Evolutionary conservation across 768 basidiomycete genomes (phyloP), one percentile per base, ranked within the genome.

Genomic region (Mycena galericulata): DNA sequence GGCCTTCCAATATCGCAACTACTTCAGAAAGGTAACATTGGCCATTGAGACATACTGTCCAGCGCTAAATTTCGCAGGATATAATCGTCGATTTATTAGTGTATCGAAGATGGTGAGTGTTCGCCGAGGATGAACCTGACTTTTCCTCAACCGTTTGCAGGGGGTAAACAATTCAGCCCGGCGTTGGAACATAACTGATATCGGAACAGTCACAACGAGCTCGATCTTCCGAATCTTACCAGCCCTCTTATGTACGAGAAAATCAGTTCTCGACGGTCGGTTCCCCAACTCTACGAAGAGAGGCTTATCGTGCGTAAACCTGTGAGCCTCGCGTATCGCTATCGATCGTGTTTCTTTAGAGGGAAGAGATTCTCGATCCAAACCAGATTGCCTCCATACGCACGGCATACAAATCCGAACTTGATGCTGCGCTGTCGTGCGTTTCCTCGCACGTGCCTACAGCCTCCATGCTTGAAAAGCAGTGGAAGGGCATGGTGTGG

Each of bases 201-300:
- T 67, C 7, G 14, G 20, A 46, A 47, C 41, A 94, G 95, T 2
- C 95, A 96, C 76, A 97, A 97, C 73, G 95, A 96, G 78, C 85
- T 96, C 32, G 94, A 96, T 74, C 87, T 96, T 57, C 94, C 94
- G 0, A 88, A 89, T 18, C 93, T 95, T 76, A 97, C 96, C 0
- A 92, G 92, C 65, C 96, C 96, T 0, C 80, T 91, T 12, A 98
- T 97, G 96, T 98, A 98, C 79, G 86, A 93, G 77, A 89, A 92
- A 80, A 97, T 97, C 73, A 86, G 89, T 8, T 86, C 89, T 0
- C 84, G 95, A 53, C 87, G 84, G 50, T 92, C 92, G 15, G 94
- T 96, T 6, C 94, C 95, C 7, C 83, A 89, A 57, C 81, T 95
- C 15, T 97, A 96, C 75, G 94, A 96, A 74, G 87, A 92, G 47